phyloP scores from a whole-genome alignment of 352 stramenopile species.

The Discostella stelligera region DNA sequence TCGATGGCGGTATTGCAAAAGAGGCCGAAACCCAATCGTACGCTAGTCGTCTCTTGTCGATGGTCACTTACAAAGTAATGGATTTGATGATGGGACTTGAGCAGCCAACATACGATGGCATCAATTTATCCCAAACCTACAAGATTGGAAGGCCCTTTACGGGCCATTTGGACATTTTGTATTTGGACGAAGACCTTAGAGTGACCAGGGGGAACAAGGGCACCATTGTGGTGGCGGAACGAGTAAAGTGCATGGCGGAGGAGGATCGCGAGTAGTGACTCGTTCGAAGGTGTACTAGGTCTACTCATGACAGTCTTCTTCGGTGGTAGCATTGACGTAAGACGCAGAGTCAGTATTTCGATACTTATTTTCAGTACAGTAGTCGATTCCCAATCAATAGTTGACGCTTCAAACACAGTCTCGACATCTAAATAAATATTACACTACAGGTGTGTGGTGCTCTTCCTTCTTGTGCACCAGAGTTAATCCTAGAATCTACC shows the following conservation, averaged over 20 bases:
- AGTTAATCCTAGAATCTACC: neutral
- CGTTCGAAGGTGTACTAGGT: neutral
- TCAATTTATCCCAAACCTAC: slow-evolving; percentile 50
- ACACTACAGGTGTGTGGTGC: neutral
- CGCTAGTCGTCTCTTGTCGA: slow-evolving; percentile 28
- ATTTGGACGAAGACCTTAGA: slow-evolving; percentile 68
- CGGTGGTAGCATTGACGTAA: neutral
- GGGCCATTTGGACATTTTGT: slow-evolving; percentile 69
- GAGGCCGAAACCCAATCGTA: slow-evolving; percentile 33
- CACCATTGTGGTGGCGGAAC: slow-evolving; percentile 54
- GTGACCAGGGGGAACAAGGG: slow-evolving; percentile 67
- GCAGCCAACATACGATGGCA: neutral
- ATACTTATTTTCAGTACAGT: no score
- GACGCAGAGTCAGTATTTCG: neutral
- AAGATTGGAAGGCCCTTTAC: slow-evolving; percentile 45
- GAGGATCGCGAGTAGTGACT: neutral
- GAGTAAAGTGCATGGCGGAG: neutral
- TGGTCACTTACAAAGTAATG: slow-evolving; percentile 38
- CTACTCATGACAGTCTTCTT: no score
- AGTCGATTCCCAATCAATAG: no score
- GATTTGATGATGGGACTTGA: slow-evolving; percentile 37
- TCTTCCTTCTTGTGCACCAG: neutral
- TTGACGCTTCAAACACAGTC: no score
- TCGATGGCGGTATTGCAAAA: slow-evolving; percentile 43
- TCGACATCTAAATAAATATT: neutral